Evolutionary conservation across 192 early-diverging fungal genomes (phyloP).

Genomic region (Coemansia sp.): DNA sequence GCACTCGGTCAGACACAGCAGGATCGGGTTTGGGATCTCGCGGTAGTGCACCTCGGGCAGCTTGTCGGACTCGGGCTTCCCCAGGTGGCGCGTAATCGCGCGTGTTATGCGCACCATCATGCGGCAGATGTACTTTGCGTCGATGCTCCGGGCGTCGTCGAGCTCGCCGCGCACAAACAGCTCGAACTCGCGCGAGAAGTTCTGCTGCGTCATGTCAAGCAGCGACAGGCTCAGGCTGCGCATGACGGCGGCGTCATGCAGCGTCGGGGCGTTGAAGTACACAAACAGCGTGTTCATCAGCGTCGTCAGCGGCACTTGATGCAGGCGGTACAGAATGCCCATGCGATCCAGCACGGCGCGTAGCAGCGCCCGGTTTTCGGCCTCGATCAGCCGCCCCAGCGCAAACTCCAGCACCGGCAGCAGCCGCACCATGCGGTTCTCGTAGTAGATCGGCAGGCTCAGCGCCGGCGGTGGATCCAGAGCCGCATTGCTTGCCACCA

Average conservation of each 20-base stretch:
- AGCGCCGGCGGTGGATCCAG: constrained; percentile 64
- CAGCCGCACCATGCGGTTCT: constrained; percentile 67
- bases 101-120: constrained; percentile 40
- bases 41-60: constrained; percentile 54
- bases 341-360: constrained; percentile 63
- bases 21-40: constrained; percentile 54
- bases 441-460: constrained; percentile 71
- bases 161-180: constrained; percentile 32
- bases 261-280: constrained; percentile 65
- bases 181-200: constrained; percentile 53
- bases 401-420: constrained; percentile 68
- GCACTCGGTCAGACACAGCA: constrained; percentile 43
- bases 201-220: constrained; percentile 61
- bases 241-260: constrained; percentile 61
- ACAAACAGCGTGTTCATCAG: constrained; percentile 69
- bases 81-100: constrained; percentile 37
- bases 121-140: constrained; percentile 38
- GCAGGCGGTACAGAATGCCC: constrained; percentile 63
- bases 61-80: constrained; percentile 18
- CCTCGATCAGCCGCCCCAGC: constrained; percentile 70
- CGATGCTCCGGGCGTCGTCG: constrained; percentile 24
- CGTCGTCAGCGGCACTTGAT: constrained; percentile 70
- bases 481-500: constrained; percentile 40
- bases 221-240: constrained; percentile 60
- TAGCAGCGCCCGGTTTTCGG: constrained; percentile 61